Evolutionary conservation across 1,139 yeast genomes (phyloP), one percentile per base, ranked within the genome.

Genomic region (Blastobotrys arbuscula): DNA sequence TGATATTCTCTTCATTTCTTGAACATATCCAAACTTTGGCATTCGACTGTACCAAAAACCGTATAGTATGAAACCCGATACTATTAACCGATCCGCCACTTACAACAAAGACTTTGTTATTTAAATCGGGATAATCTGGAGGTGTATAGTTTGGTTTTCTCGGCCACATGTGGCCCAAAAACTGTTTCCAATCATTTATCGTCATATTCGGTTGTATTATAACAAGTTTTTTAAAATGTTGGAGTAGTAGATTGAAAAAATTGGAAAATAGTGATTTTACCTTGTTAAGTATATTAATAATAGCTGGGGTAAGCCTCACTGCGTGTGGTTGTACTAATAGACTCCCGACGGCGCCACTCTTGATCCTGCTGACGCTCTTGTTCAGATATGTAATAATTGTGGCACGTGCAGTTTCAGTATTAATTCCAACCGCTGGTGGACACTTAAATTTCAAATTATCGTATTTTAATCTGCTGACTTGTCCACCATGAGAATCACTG

Each of bases 121-220:
- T 55, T 31, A 74, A 64, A 50, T 73, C 74, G 0, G 78, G 79
- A 54, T 73, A 73, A 47, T 71, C 65, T 13, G 59, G 55, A 19
- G 73, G 71, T 7, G 67, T 59, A 46, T 57, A 69, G 1, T 55
- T 39, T 37, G 74, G 70, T 13, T 48, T 42, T 18, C 56, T 50
- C n/a, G 53, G 44, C 36, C 42, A 43, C 21, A 44, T 33, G 21
- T 50, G 47, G 39, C 36, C 20, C 9, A 39, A 15, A 13, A 42
- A 47, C 39, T 46, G 49, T n/a, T 13, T 16, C 45, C 42, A 42
- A 15, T 46, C 45, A 12, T 26, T 6, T 18, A 35, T 8, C 3
- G 41, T 18, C 46, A 43, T 43, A n/a, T n/a, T 35, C n/a, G 10
- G 10, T 33, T 16, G 16, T 33, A 6, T 33, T n/a, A 7, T 24